A percentile compares a stretch with the other conserved stretches of the same genome.
These are phyloP conservation scores for Arthrobotrys sinensis DNA, from an alignment of 2,329 filamentous ascomycete genomes.

Conservation along the genomic window DNA sequence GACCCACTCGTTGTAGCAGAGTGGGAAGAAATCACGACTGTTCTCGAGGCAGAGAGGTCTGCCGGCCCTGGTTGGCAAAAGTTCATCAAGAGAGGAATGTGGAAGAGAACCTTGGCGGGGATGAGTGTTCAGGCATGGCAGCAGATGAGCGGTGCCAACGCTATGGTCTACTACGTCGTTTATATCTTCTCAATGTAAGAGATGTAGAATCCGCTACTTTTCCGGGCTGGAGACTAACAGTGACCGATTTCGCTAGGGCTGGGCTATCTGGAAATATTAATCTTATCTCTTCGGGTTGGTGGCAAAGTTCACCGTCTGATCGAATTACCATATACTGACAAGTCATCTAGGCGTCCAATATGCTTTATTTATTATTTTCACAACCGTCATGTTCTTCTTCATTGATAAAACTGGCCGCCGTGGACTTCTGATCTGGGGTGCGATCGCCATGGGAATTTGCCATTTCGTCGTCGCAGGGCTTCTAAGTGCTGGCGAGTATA, in stretches of 20 bases:
- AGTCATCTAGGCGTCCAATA: slow-evolving; percentile 70
- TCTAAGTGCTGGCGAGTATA: slow-evolving; percentile 70
- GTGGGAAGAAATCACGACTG: slow-evolving; percentile 71
- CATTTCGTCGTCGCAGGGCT: slow-evolving; percentile 73
- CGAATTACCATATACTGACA: neutral
- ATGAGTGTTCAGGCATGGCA: slow-evolving; percentile 74
- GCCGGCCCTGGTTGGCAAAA: slow-evolving; percentile 68
- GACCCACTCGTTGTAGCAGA: slow-evolving; percentile 74
- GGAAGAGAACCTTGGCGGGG: slow-evolving; percentile 72
- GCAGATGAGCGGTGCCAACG: slow-evolving; percentile 74
- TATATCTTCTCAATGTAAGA: slow-evolving; percentile 76
- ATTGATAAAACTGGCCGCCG: slow-evolving; percentile 72
- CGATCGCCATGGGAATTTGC: slow-evolving; percentile 69
- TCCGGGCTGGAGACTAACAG: neutral
- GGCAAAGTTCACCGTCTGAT: neutral
- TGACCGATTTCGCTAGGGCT: neutral
- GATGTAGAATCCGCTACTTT: slow-evolving; percentile 65
- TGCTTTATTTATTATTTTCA: slow-evolving; percentile 73
- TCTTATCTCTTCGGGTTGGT: slow-evolving; percentile 70
- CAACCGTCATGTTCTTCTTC: slow-evolving; percentile 70
- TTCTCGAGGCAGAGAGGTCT: slow-evolving; percentile 67
- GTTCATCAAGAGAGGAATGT: slow-evolving; percentile 70
- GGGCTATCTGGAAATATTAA: slow-evolving; percentile 66
- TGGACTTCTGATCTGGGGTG: slow-evolving; percentile 70
- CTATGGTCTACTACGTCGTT: slow-evolving; percentile 75